Percentiles rank a stretch among this genome's conserved stretches.
These are phyloP conservation scores for Auricularia sp. DNA, from an alignment of 768 basidiomycete genomes.

Conservation along the genomic window DNA sequence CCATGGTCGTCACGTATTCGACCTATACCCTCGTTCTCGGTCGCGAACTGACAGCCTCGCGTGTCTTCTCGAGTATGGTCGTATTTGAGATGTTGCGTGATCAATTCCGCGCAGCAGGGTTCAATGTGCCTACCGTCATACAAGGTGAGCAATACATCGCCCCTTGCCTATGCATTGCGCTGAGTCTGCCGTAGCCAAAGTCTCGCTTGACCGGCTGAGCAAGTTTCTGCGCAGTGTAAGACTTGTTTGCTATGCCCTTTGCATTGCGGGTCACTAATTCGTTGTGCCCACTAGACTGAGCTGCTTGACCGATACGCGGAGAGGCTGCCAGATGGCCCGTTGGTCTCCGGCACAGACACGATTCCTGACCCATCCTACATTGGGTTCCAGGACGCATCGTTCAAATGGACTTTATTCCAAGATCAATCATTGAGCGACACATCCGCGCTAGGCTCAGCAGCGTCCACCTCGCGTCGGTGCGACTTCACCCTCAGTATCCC, in stretches of 20 bases:
- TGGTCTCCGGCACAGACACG: slow-evolving; percentile 2
- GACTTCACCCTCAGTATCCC: slow-evolving; percentile 8
- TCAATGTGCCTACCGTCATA: slow-evolving; percentile 22
- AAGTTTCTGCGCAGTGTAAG: slow-evolving; percentile 33
- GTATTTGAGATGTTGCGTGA: slow-evolving; percentile 55
- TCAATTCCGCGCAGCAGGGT: slow-evolving; percentile 31
- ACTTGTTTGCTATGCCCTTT: background rate
- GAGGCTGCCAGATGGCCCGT: slow-evolving; percentile 4
- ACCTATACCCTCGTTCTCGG: background rate
- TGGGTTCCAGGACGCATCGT: slow-evolving; percentile 9
- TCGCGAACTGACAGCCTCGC: background rate
- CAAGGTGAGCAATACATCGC: slow-evolving; percentile 5
- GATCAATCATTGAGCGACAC: slow-evolving; percentile 17
- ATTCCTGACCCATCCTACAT: slow-evolving; percentile 5
- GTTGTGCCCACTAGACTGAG: slow-evolving; percentile 19
- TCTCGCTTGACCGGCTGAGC: slow-evolving; percentile 54
- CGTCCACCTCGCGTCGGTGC: background rate
- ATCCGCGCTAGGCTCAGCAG: slow-evolving; percentile 10
- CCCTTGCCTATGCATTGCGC: slow-evolving; percentile 17
- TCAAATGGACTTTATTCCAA: slow-evolving; percentile 27
- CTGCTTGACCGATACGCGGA: slow-evolving; percentile 18
- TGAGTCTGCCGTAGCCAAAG: slow-evolving; percentile 33
- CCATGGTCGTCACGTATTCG: background rate
- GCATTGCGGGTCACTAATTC: slow-evolving; percentile 12
- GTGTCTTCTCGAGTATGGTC: slow-evolving; percentile 26